A percentile compares a stretch with the other conserved stretches of the same genome.
Evolutionary conservation across 345 rosid genomes (phyloP).

Genomic region (Populus davidiana): DNA sequence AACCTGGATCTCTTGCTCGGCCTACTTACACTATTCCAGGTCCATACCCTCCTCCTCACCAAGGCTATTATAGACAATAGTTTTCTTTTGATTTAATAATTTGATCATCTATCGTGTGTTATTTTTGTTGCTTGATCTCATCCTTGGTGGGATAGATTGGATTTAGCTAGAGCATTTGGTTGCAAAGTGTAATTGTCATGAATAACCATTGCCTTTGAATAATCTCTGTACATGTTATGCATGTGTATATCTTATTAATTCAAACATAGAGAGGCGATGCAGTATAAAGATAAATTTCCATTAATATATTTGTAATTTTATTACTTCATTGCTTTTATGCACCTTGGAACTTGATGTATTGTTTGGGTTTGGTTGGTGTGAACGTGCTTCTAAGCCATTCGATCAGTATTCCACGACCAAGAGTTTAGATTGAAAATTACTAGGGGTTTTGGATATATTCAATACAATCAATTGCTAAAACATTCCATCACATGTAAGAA

Average conservation of each 20-base stretch:
- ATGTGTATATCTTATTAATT: conserved; percentile 1
- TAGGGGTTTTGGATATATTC: neutral
- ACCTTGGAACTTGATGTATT: neutral
- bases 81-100: neutral
- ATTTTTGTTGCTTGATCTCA: neutral
- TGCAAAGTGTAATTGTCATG: neutral
- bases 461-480: neutral
- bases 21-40: conserved; percentile 75
- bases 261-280: neutral
- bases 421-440: neutral
- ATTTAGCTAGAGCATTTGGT: conserved; percentile 6
- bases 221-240: neutral
- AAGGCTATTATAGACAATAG: conserved; percentile 80
- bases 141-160: conserved; percentile 3
- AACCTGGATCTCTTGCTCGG: conserved; percentile 59
- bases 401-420: neutral
- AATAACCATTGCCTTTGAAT: neutral
- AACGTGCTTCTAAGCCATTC: neutral
- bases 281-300: neutral
- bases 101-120: neutral
- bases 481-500: too few relatives aligned
- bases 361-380: neutral
- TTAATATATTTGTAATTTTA: neutral
- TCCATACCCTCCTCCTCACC: conserved; percentile 73
- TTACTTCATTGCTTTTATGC: neutral